Evolutionary conservation across 768 basidiomycete genomes (phyloP), one percentile per base, ranked within the genome.

Genomic region (Termitomyces sp.): DNA sequence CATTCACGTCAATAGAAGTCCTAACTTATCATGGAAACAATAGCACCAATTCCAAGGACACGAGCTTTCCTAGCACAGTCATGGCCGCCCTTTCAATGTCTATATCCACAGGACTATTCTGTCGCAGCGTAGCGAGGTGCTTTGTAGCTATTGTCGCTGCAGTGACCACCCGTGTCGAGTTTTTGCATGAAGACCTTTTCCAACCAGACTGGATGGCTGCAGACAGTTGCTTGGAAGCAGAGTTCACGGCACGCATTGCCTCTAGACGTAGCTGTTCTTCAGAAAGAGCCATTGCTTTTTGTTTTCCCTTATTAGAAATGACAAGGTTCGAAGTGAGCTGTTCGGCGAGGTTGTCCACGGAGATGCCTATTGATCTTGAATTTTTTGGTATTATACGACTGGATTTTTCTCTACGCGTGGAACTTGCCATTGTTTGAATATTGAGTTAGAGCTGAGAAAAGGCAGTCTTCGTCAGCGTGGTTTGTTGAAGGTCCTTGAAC

Each of bases 51-150:
- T 90, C 87, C 50, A 92, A 66, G 24, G 77, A 64, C 26, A 90
- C 74, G 2, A 92, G 69, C 68, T 90, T 91, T 8, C 82, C 86
- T 6, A 84, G 66, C 5, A 92, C 71, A 58, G 85, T 85, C 51
- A 78, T 78, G 1, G 87, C 90, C 2, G 88, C 89, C 38, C 86
- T 78, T 70, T 93, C 92, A 6, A 91, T 77, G 61, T 92, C 86
- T 9, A 88, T 16, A 61, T 81, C 79, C 3, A 72, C 74, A 0
- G 78, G 72, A 46, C 69, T 72, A 20, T 80, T 53, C 33, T 65
- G 66, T 51, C 90, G 73, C 44, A 92, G 71, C 3, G 68, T 62
- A 1, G 57, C 58, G 8, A 92, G 67, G 53, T 81, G 76, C 52
- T 73, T 75, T 16, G 73, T 66, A 0, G 81, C 81, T 18, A 76